Evolutionary conservation across 192 early-diverging fungal genomes (phyloP), one percentile per base, ranked within the genome.

Genomic region (Coemansia sp.): DNA sequence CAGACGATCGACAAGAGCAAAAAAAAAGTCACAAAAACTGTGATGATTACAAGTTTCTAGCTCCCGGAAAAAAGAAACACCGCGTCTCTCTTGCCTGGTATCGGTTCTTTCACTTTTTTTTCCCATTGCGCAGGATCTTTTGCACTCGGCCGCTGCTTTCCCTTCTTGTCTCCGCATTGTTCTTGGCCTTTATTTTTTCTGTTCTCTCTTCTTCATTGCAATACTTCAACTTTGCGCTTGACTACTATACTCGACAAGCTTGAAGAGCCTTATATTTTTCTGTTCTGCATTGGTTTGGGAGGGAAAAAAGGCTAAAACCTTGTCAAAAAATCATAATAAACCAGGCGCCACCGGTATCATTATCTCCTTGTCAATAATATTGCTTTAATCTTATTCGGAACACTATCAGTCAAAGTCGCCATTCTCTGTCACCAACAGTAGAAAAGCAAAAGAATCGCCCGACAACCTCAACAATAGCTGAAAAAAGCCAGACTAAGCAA

Each of bases 41-140:
- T 14, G 42, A 45, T 45, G 7, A 45, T 45, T 14, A 11, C 42
- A 45, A 14, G 12, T 11, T 14, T 45, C 42, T 16, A 14, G 5
- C 42, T 45, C 7, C 42, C 42, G 42, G 42, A 45, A 45, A 45
- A 45, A 45, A 45, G 42, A 45, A 45, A 45, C 42, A 45, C 42
- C 42, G 42, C 16, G 12, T 11, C 3, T 7, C 36, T 45, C 10
- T 45, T 45, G 10, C 16, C 5, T 45, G 16, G 42, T 11, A 45
- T 45, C 42, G 42, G 36, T 38, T 10, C 48, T 49, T 49, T 49
- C 7, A 7, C 48, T 55, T 29, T 7, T 55, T 31, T 55, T 55
- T 28, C 16, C 12, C 3, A 45, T n/a, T n/a, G 42, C 8, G 42
- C 42, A 14, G 10, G 42, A 12, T 45, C 34, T 36, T 36, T 36